A percentile compares a stretch with the other conserved stretches of the same genome.
phyloP scores from a whole-genome alignment of 129 eudicot genomes.

The Flaveria ramosissima region DNA sequence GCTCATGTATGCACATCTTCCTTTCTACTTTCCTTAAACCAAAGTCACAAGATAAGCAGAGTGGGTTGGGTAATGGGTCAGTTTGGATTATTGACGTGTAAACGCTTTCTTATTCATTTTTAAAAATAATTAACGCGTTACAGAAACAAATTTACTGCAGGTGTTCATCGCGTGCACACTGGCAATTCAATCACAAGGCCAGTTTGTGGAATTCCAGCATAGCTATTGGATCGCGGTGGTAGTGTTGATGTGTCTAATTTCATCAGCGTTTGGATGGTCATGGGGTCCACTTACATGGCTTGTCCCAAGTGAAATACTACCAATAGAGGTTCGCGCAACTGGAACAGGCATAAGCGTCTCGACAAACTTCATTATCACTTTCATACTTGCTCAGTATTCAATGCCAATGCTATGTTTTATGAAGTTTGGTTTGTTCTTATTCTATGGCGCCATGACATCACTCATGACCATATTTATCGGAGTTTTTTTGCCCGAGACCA shows the following conservation, averaged over 20 bases:
- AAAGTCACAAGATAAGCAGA: background rate
- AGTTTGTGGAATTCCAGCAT: background rate
- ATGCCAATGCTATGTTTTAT: slow-evolving; percentile 47
- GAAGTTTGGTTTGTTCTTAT: slow-evolving; percentile 46
- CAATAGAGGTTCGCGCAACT: slow-evolving; percentile 44
- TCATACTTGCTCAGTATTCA: slow-evolving; percentile 41
- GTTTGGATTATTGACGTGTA: background rate
- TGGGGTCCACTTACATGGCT: slow-evolving; percentile 63
- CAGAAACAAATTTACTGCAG: slow-evolving; percentile 11
- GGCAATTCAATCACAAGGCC: slow-evolving; percentile 27
- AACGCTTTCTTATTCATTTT: background rate
- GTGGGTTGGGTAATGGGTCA: background rate
- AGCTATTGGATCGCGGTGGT: slow-evolving; percentile 34
- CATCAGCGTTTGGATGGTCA: slow-evolving; percentile 55
- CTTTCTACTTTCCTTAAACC: background rate
- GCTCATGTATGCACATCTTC: slow-evolving; percentile 31
- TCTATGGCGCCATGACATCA: slow-evolving; percentile 40
- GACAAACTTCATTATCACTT: slow-evolving; percentile 39
- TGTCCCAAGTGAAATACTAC: slow-evolving; percentile 50
- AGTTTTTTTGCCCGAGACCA: slow-evolving; percentile 51
- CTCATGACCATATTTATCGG: slow-evolving; percentile 41
- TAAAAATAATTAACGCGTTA: background rate
- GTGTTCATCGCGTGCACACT: slow-evolving; percentile 42
- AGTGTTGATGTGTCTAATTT: slow-evolving; percentile 43
- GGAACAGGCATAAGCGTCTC: slow-evolving; percentile 50